Percentiles rank a stretch among this genome's conserved stretches.
phyloP scores from a whole-genome alignment of 2,329 filamentous ascomycete genomes.

The Xylaria sp. region DNA sequence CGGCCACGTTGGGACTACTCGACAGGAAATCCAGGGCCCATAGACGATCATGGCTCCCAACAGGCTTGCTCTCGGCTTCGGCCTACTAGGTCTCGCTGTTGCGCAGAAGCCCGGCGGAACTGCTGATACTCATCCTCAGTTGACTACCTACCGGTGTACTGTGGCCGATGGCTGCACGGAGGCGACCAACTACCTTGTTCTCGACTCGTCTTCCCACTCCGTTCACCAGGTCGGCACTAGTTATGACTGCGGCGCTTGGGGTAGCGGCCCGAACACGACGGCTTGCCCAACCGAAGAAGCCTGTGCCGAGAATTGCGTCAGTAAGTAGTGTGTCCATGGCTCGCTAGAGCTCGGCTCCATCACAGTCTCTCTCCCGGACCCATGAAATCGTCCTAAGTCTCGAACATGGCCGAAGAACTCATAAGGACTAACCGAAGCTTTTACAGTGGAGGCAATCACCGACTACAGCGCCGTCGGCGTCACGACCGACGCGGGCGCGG shows the following conservation, averaged over 20 bases:
- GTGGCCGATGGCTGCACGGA: slow-evolving; percentile 50
- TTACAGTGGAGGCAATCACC: slow-evolving; percentile 47
- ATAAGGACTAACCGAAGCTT: background rate
- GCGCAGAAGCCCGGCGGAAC: slow-evolving; percentile 40
- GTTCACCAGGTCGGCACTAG: slow-evolving; percentile 44
- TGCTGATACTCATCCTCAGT: slow-evolving; percentile 50
- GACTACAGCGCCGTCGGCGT: slow-evolving; percentile 47
- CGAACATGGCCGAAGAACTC: background rate
- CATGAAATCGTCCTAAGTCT: too few relatives aligned
- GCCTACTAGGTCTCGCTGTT: slow-evolving; percentile 35
- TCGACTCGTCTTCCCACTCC: slow-evolving; percentile 49
- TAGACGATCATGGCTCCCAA: slow-evolving; percentile 30
- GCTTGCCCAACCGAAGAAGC: slow-evolving; percentile 52
- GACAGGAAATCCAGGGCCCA: slow-evolving; percentile 3
- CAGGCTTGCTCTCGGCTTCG: slow-evolving; percentile 29
- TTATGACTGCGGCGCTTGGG: slow-evolving; percentile 40
- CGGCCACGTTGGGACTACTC: background rate
- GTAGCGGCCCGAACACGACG: slow-evolving; percentile 41
- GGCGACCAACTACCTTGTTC: slow-evolving; percentile 51
- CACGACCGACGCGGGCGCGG: slow-evolving; percentile 31
- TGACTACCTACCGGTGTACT: slow-evolving; percentile 55
- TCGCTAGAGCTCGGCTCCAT: too few relatives aligned
- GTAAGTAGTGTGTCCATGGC: slow-evolving; percentile 21
- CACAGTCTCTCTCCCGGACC: too few relatives aligned
- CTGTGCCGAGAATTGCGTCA: slow-evolving; percentile 56